Evolutionary conservation across 805 yeast genomes (phyloP), one percentile per base, ranked within the genome.

Genomic region (Cyberlindnera mississippiensis): DNA sequence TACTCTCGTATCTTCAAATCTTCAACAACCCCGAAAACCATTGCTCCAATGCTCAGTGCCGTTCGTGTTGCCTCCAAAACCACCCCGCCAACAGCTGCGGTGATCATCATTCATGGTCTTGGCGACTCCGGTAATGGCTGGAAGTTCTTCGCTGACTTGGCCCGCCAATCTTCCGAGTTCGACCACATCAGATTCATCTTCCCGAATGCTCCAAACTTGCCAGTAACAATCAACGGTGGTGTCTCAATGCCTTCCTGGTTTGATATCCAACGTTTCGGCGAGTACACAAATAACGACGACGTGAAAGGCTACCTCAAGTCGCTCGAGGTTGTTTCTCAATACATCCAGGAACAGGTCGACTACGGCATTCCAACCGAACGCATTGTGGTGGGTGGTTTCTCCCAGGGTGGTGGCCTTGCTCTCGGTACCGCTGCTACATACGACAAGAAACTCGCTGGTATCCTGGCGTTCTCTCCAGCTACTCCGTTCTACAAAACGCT

Each of bases 41-140:
- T 11, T 24, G 11, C 27, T 11, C 8, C 29, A 27, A 27, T 27
- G 29, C 29, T 59, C 30, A 57, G 50, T 26, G 64, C 68, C 0
- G 52, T 67, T 4, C 60, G 61, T 43, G 44, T 62, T 11, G 56
- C 64, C 6, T 52, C 71, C 8, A 55, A 50, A 20, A 40, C 48
- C 0, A 56, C 57, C 33, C 63, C 67, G 1, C 75, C 81, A 6
- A 67, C 79, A 1, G 82, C 86, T 1, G 79, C 89, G 1, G 67
- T 89, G 27, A 84, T 90, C 17, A 73, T 90, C 45, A 59, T 87
- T 41, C 98, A 93, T 60, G 98, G 99, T 0, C 69, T 91, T 14
- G 99, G 99, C 9, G 98, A 91, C 61, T 62, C 87, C 0, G 97
- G 96, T 4, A 70, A 72, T 14, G 97, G 97, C 2, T 91, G 96